Conservation (phyloP, 2,329 filamentous ascomycete species). For the Ophiognomonia clavigignenti-juglandacearum region DNA sequence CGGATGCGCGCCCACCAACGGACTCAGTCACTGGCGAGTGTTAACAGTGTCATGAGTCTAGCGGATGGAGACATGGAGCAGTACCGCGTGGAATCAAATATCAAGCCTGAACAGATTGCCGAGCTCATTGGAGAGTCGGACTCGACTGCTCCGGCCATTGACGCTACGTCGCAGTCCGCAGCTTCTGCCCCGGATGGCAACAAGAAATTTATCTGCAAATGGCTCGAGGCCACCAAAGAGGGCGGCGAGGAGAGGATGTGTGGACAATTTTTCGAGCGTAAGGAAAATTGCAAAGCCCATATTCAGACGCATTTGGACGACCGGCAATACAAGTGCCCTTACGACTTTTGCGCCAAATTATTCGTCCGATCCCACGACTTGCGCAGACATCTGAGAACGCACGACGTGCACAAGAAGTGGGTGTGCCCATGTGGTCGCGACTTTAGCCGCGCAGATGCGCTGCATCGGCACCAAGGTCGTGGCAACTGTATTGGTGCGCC, state of each 20-base stretch:
- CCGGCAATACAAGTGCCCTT: slow-evolving; percentile 88
- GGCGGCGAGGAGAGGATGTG: slow-evolving; percentile 51
- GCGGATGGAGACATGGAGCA: slow-evolving; percentile 17
- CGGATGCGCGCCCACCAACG: slow-evolving; percentile 16
- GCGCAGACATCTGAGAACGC: slow-evolving; percentile 95
- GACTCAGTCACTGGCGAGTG: slow-evolving; percentile 13
- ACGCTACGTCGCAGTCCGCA: neutral
- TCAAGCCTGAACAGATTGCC: slow-evolving; percentile 15
- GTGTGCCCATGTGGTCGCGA: slow-evolving; percentile 91
- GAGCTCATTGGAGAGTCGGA: slow-evolving; percentile 16
- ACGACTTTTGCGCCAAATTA: slow-evolving; percentile 72
- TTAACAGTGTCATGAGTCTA: slow-evolving; percentile 15
- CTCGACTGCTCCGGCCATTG: neutral
- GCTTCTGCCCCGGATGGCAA: slow-evolving; percentile 2
- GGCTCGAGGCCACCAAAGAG: slow-evolving; percentile 12
- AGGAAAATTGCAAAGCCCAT: slow-evolving; percentile 98
- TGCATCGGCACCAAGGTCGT: slow-evolving; percentile 89
- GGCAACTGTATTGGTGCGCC: slow-evolving; percentile 97
- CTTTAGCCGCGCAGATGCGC: slow-evolving; percentile 90
- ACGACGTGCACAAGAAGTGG: slow-evolving; percentile 93
- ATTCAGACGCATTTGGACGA: slow-evolving; percentile 97
- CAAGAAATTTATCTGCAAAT: slow-evolving; percentile 16
- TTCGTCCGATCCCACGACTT: slow-evolving; percentile 97
- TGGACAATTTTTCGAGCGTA: slow-evolving; percentile 86
- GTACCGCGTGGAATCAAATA: slow-evolving; percentile 14